These are phyloP conservation scores for Sporormia fimetaria DNA, from an alignment of 495 filamentous ascomycete genomes.

Conservation along the genomic window DNA sequence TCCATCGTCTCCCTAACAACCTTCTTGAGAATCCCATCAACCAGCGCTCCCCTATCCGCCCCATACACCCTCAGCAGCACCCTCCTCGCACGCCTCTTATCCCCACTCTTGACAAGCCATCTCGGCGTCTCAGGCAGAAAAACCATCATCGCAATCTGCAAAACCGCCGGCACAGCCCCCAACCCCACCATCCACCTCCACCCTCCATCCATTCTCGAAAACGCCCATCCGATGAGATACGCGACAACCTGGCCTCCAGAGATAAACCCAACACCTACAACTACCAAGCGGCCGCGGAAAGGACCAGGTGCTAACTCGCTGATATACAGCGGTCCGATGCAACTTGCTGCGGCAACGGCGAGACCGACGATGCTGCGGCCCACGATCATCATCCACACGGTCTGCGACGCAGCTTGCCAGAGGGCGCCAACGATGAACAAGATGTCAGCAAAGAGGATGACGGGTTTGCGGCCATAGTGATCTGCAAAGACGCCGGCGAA, in stretches of 20 bases:
- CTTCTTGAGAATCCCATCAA: slow-evolving; percentile 46
- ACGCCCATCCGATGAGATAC: slow-evolving; percentile 64
- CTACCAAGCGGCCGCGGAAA: slow-evolving; percentile 65
- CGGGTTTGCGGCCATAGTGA: slow-evolving; percentile 55
- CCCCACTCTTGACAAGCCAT: slow-evolving; percentile 65
- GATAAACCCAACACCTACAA: slow-evolving; percentile 66
- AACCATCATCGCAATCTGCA: slow-evolving; percentile 55
- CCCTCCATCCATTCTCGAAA: slow-evolving; percentile 47
- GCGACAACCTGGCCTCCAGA: slow-evolving; percentile 79
- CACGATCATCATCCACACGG: slow-evolving; percentile 60
- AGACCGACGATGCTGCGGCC: slow-evolving; percentile 71
- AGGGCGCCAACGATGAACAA: slow-evolving; percentile 68
- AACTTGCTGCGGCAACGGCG: slow-evolving; percentile 71
- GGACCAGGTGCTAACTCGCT: slow-evolving; percentile 70
- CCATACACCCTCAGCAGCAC: slow-evolving; percentile 58
- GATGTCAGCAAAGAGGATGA: slow-evolving; percentile 67
- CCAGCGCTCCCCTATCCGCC: slow-evolving; percentile 28
- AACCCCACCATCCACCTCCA: slow-evolving; percentile 91
- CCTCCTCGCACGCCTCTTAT: slow-evolving; percentile 44
- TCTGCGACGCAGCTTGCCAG: slow-evolving; percentile 52
- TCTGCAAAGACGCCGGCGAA: slow-evolving; percentile 68
- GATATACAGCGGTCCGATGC: slow-evolving; percentile 71
- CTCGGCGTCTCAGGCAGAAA: slow-evolving; percentile 76
- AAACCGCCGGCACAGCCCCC: slow-evolving; percentile 61
- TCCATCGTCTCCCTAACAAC: slow-evolving; percentile 60